phyloP scores from a whole-genome alignment of 2,329 filamentous ascomycete genomes.

The Teratosphaeria nubilosa region DNA sequence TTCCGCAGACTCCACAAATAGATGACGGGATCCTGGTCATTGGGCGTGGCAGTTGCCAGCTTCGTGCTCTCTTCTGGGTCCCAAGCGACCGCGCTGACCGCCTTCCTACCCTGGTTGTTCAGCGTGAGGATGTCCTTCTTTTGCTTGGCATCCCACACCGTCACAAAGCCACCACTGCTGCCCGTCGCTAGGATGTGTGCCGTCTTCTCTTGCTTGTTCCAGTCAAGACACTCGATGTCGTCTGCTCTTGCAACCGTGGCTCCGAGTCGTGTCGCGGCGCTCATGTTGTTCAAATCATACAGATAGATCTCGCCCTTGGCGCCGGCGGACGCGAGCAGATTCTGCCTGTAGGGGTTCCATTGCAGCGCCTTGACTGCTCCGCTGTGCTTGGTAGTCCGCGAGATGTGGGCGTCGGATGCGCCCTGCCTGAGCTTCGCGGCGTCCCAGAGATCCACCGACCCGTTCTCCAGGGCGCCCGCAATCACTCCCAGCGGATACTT shows the following conservation, averaged over 20 bases:
- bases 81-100: conserved; percentile 93
- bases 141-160: conserved; percentile 95
- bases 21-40: conserved; percentile 80
- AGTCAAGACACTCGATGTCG: conserved; percentile 91
- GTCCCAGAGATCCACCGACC: conserved; percentile 87
- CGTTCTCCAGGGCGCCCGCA: conserved; percentile 89
- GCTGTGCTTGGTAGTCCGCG: conserved; percentile 78
- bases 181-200: conserved; percentile 93
- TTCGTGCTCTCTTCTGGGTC: conserved; percentile 89
- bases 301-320: conserved; percentile 94
- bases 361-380: conserved; percentile 90
- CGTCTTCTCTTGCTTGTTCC: conserved; percentile 81
- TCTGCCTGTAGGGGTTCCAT: conserved; percentile 87
- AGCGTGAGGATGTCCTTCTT: conserved; percentile 95
- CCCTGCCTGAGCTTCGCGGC: conserved; percentile 54
- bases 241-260: conserved; percentile 81
- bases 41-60: conserved; percentile 81
- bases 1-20: conserved; percentile 92
- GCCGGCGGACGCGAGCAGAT: conserved; percentile 85
- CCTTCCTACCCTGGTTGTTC: conserved; percentile 79
- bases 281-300: conserved; percentile 84
- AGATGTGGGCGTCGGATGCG: conserved; percentile 64
- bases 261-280: conserved; percentile 79
- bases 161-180: conserved; percentile 86
- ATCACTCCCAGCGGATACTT: conserved; percentile 79